Conservation (phyloP, 306 rosid genomes). For the Prunus persica region Prunus_persica_NCBIv2 NC_034012.1:11264001-11264500, state of each 20-base stretch:
- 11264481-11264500: no score
- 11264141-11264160: conserved; percentile 5
- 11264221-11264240: not conserved
- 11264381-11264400: no score
- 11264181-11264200: not conserved
- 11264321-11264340: not conserved
- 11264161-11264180: conserved; percentile 3
- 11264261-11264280: not conserved
- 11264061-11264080: not conserved
- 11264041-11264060: not conserved
- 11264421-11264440: no score
- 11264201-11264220: not conserved
- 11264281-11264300: not conserved
- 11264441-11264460: no score
- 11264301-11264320: not conserved
- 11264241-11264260: not conserved
- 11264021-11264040: not conserved
- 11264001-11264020: not conserved
- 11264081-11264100: not conserved
- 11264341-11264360: no score
- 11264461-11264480: no score
- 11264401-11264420: no score
- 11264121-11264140: not conserved
- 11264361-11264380: no score
- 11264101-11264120: conserved; percentile 1